Base-by-base conservation (phyloP, 371 early-diverging fungal genomes). In the Globomyces sp. region DNA sequence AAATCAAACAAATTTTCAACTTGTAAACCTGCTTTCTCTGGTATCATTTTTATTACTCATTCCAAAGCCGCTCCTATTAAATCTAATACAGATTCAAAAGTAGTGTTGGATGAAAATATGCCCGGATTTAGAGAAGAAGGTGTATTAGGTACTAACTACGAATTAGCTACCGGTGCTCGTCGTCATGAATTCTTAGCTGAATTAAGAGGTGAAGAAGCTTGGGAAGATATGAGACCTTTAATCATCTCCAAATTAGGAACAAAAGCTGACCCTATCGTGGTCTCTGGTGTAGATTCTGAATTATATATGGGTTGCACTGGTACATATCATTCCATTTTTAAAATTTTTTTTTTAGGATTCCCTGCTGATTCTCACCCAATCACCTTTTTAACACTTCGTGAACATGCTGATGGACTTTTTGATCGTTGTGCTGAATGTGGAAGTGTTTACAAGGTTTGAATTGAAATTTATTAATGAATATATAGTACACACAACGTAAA, bases 351-450 rank as follows among this genome's bases (percentile, higher is more conserved):
- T 6, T 64, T 78, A 88, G 94, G 94, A 59, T 92, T 83, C 78
- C 94, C 94, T 37, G 90, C 84, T 64, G 94, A 94, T 77, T 84
- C 89, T 58, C 96, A 95, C 76, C 92, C 92, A 67, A 77, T 86
- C 62, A 77, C 92, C 74, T 93, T 91, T 92, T 81, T 93, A 72
- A 83, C 85, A 62, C 76, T 93, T 64, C 86, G 78, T 39, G 74
- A 75, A 24, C 76, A 78, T 71, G 76, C 80, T 63, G 89, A 90
- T 72, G 89, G 87, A 62, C 67, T 72, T 45, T 80, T 90, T 68
- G 93, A 95, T 77, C 92, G 96, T 70, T 98, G 98, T 89, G 93
- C 93, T 47, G 92, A 95, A 85, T 98, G 98, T 80, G 98, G 79
- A 58, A 79, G 73, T 65, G 76, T 71, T n/a, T 79, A 69, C 76